Percentiles rank a stretch among this genome's conserved stretches.
Conservation (phyloP, 1,139 yeast genomes). For the Yamadazyma mexicana region DNA sequence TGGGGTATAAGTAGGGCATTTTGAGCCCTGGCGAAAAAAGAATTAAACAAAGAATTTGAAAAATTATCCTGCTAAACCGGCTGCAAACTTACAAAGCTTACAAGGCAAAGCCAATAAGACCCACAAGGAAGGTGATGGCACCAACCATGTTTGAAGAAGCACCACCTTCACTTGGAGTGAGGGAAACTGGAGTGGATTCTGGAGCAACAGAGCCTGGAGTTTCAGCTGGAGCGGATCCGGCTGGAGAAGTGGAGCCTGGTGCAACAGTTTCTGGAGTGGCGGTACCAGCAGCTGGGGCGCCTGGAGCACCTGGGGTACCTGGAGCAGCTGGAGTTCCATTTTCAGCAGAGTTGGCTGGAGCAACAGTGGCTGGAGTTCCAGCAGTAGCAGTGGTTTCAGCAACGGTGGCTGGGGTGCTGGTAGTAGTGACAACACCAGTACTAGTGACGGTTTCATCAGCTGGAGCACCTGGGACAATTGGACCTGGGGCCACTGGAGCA, state of each 20-base stretch:
- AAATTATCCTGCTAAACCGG: background rate
- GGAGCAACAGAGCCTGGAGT: no score
- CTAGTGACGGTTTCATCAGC: constrained; percentile 19
- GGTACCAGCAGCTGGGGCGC: background rate
- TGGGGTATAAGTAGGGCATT: background rate
- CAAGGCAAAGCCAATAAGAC: background rate
- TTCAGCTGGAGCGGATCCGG: background rate
- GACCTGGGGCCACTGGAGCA: no score
- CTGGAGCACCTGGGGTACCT: constrained; percentile 1
- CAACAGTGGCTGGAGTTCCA: constrained; percentile 4
- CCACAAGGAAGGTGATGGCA: constrained; percentile 2
- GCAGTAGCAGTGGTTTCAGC: constrained; percentile 1
- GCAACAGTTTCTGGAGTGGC: background rate
- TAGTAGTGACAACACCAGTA: constrained; percentile 24
- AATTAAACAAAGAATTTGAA: background rate
- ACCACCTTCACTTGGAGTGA: constrained; percentile 1
- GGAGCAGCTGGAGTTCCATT: constrained; percentile 1
- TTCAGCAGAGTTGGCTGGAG: background rate
- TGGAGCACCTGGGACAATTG: no score
- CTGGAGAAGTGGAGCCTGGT: background rate
- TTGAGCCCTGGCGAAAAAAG: background rate
- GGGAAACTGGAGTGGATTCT: constrained; percentile 1
- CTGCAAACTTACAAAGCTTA: background rate
- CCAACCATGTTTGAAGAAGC: constrained; percentile 5
- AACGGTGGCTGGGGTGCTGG: background rate